Evolutionary conservation across 179 eudicot species (phyloP).

Genomic region (Kewa caespitosa): DNA sequence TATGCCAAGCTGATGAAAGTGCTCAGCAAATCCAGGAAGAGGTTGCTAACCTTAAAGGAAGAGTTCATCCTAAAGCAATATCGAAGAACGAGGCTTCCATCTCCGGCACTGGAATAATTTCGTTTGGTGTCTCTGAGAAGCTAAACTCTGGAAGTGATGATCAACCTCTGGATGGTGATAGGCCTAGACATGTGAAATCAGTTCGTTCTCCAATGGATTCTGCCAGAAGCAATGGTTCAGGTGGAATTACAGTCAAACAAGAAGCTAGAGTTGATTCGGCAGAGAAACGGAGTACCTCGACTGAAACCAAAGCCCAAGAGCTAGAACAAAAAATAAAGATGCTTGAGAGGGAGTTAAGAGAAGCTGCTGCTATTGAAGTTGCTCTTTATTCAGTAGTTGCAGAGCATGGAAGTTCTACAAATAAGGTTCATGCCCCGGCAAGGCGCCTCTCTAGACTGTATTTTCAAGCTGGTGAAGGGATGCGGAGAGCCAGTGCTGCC

Average conservation of each 20-base stretch:
- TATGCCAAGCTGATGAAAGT: conserved; percentile 19
- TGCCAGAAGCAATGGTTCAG: conserved; percentile 48
- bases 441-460: conserved; percentile 86
- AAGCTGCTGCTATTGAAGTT: conserved; percentile 83
- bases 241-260: conserved; percentile 27
- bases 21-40: conserved; percentile 23
- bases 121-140: conserved; percentile 18
- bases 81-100: conserved; percentile 20
- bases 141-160: conserved; percentile 23
- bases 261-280: conserved; percentile 36
- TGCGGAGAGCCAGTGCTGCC: conserved; percentile 66
- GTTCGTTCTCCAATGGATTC: conserved; percentile 60
- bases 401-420: conserved; percentile 89
- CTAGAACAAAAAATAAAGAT: conserved; percentile 60
- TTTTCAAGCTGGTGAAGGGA: conserved; percentile 60
- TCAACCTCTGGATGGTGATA: conserved; percentile 31
- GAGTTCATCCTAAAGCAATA: conserved; percentile 14
- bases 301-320: conserved; percentile 50
- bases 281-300: conserved; percentile 38
- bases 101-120: conserved; percentile 10
- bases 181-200: conserved; percentile 56
- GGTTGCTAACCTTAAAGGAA: conserved; percentile 20
- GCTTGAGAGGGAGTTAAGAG: conserved; percentile 82
- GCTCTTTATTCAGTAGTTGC: conserved; percentile 84
- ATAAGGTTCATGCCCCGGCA: conserved; percentile 95